Evolutionary conservation across 2,329 filamentous ascomycete species (phyloP), one percentile per base, ranked within the genome.

Genomic region (Herpomyces periplanetae): DNA sequence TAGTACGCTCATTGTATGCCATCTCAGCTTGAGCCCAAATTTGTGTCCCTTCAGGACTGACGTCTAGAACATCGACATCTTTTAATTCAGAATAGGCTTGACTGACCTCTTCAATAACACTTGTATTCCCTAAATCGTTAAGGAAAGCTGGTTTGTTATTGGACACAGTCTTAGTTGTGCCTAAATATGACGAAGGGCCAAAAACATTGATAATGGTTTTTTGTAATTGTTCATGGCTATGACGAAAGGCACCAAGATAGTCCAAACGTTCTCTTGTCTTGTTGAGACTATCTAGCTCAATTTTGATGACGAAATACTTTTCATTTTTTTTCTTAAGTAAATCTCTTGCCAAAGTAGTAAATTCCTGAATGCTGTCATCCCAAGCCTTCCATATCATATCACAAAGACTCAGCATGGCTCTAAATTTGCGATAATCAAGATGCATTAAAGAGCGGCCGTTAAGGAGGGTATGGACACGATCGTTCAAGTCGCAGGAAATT

Each of bases 301-400:
- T 73, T 43, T 91, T 91, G 45, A 99, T 91, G 3, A 75, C 73
- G 27, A 96, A 88, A 37, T 96, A 96, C 36, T 85, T 87, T 38
- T 91, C 84, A 32, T 87, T 84, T 28, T 80, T 57, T 29, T 73
- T 63, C 27, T 75, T 56, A 3, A 69, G 88, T 4, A 85, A 71
- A 32, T 96, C 84, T 40, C 80, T 66, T 13, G 80, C 75, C 26
- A 91, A 68, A 28, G 88, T 87, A 8, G 75, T 91, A 34, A 99
- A 96, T 30, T 91, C 80, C 37, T 91, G 91, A 34, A 85, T 51
- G 30, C 75, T 71, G 21, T 85, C 71, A 29, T 96, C 80, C 80
- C 80, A 99, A 5, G 63, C 61, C 15, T 53, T 53, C 50, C 84
- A 99, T 24, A 96, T 73, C 8, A 55, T 52, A 22, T 75, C 64